Conservation (phyloP, 1,284 basidiomycete species). For the Grifola frondosa region DNA sequence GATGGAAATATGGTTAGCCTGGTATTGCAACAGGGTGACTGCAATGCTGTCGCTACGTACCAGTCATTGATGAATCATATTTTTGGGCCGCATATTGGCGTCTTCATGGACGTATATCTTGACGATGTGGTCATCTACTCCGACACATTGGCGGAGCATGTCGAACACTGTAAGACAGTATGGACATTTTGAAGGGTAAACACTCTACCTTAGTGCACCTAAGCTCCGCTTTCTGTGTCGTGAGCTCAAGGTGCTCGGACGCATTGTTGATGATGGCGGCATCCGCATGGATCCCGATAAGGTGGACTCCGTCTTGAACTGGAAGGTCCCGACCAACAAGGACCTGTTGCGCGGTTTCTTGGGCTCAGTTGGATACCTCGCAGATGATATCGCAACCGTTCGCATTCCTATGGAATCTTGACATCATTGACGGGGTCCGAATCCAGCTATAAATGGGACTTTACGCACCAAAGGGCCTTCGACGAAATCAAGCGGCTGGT, state of each 20-base stretch:
- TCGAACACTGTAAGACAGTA: conserved; percentile 22
- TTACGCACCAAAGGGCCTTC: conserved; percentile 28
- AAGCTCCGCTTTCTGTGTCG: conserved; percentile 31
- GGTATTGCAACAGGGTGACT: conserved; percentile 35
- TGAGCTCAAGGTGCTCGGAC: conserved; percentile 31
- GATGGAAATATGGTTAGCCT: conserved; percentile 33
- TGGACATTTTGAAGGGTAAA: conserved; percentile 23
- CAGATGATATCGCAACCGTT: conserved; percentile 14
- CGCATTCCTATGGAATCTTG: conserved; percentile 24
- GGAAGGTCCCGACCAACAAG: conserved; percentile 27
- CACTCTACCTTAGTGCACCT: conserved; percentile 24
- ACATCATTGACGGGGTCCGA: conserved; percentile 11
- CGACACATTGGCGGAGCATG: conserved; percentile 26
- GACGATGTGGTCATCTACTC: conserved; percentile 36
- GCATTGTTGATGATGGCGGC: conserved; percentile 29
- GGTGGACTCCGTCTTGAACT: conserved; percentile 29
- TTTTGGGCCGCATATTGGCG: conserved; percentile 28
- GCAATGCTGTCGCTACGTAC: conserved; percentile 36
- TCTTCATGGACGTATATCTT: conserved; percentile 15
- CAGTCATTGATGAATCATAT: conserved; percentile 36
- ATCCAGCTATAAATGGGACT: conserved; percentile 20
- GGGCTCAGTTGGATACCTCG: conserved; percentile 16
- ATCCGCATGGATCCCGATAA: conserved; percentile 34
- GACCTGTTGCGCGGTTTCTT: conserved; percentile 22
- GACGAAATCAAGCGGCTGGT: conserved; percentile 26